Evolutionary conservation across 2,329 filamentous ascomycete genomes (phyloP), one percentile per base, ranked within the genome.

Genomic region (Cytospora piceicola): DNA sequence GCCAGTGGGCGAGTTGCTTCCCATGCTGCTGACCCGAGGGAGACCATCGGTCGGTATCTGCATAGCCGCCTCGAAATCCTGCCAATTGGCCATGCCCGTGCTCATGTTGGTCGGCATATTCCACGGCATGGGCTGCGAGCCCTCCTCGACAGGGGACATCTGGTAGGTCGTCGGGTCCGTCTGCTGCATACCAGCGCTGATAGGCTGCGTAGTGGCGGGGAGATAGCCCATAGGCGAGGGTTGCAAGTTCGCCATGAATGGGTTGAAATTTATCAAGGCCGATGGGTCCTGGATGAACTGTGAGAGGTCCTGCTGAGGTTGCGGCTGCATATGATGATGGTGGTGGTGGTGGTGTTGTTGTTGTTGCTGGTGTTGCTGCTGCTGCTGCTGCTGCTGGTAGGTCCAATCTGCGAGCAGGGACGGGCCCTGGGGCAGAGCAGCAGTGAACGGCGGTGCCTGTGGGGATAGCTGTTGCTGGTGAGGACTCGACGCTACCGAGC

Each of bases 11-110:
- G 91, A 94, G 73, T 87, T 89, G 75, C 80, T 86, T 65, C 80
- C 83, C 66, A 84, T 71, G 71, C 81, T 83, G 63, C 73, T 73
- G 56, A 81, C 77, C 20, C 79, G 77, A 6, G 78, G 75, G 9
- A 83, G 74, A 9, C 77, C 77, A 73, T 85, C 79, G 1, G 75
- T 62, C 11, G 76, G 77, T 59, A 76, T 77, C 54, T 77, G 77
- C 67, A 85, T 80, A 54, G 90, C 88, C 65, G 86, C 83, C 71
- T 91, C 88, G 72, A 96, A 91, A 73, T 96, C 93, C 69, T 92
- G 88, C 88, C 90, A 93, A 70, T 90, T 89, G 58, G 89, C 87
- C 79, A 91, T 88, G 69, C 88, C 85, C 68, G 84, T 77, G 58
- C 76, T 86, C 89, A 81, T 92, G 75, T 81, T 87, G 78, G 83